A percentile compares a stretch with the other conserved stretches of the same genome.
These are phyloP conservation scores for Solanum bulbocastanum DNA, from an alignment of 257 asterid species.

Conservation along the genomic window DNA sequence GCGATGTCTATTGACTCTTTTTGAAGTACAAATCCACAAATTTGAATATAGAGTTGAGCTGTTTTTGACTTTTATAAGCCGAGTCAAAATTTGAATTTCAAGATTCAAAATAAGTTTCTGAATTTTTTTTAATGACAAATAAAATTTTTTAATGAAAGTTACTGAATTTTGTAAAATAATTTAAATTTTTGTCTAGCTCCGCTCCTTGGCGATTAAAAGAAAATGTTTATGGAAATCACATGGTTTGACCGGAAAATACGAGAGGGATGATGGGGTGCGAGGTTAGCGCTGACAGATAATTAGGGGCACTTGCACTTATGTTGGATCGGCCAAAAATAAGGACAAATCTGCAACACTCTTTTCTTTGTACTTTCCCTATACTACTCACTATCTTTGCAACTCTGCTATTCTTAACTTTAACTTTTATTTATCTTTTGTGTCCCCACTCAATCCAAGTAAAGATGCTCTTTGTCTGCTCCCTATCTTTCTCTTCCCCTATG, in stretches of 20 bases:
- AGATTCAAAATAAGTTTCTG: background rate
- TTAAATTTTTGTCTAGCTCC: background rate
- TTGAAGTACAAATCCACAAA: background rate
- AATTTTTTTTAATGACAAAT: background rate
- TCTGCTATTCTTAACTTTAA: background rate
- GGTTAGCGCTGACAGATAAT: slow-evolving; percentile 25
- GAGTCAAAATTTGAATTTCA: background rate
- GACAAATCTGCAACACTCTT: background rate
- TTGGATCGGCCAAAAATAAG: background rate
- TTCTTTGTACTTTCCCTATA: background rate
- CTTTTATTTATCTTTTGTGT: background rate
- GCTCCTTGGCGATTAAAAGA: background rate
- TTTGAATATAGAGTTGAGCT: background rate
- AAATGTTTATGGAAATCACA: background rate
- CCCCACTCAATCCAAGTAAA: background rate
- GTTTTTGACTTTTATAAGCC: background rate
- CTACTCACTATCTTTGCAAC: background rate
- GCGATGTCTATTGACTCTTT: background rate
- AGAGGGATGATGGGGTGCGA: slow-evolving; percentile 6
- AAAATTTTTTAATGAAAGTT: background rate
- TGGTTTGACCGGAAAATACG: slow-evolving; percentile 12
- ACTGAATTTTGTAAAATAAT: background rate
- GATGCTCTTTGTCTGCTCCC: background rate
- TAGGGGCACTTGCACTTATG: background rate
- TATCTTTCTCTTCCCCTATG: too few species aligned